Conservation (phyloP, 2,329 filamentous ascomycete genomes). For the Xylaria sp. region DNA sequence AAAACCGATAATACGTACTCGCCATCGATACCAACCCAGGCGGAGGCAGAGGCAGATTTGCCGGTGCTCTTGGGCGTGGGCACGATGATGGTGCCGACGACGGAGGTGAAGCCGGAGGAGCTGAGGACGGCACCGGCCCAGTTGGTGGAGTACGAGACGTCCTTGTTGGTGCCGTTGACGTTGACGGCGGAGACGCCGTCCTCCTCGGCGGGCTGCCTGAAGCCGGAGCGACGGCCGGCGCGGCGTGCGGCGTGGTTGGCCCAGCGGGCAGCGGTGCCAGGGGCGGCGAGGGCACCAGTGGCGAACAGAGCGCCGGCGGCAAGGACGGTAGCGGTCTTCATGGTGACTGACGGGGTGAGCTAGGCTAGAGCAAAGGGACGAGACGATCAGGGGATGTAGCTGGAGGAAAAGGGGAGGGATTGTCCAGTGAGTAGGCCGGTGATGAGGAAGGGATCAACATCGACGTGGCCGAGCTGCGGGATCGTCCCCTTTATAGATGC, state of each 20-base stretch:
- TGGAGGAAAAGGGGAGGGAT: background rate
- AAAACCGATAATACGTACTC: constrained; percentile 48
- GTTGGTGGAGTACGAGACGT: constrained; percentile 65
- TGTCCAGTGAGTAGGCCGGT: constrained; percentile 16
- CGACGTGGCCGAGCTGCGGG: constrained; percentile 10
- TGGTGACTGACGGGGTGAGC: constrained; percentile 50
- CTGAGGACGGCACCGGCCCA: constrained; percentile 70
- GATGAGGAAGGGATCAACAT: constrained; percentile 27
- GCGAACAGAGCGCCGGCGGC: constrained; percentile 55
- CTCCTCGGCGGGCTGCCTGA: constrained; percentile 48
- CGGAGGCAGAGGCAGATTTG: constrained; percentile 36
- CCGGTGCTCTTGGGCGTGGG: constrained; percentile 57
- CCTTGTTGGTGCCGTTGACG: constrained; percentile 51
- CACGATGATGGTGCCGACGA: constrained; percentile 64
- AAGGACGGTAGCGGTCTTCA: constrained; percentile 60
- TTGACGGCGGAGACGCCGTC: constrained; percentile 42
- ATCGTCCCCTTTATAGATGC: constrained; percentile 35
- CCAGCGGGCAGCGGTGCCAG: constrained; percentile 56
- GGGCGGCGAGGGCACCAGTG: constrained; percentile 57
- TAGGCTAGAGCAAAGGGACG: constrained; percentile 7
- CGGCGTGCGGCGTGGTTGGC: constrained; percentile 48
- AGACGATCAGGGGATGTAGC: constrained; percentile 14
- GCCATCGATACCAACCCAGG: constrained; percentile 71
- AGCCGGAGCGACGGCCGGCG: constrained; percentile 36
- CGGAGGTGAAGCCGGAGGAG: constrained; percentile 61